Evolutionary conservation across 2,329 filamentous ascomycete species (phyloP).

Genomic region (Xylariaceae sp.): DNA sequence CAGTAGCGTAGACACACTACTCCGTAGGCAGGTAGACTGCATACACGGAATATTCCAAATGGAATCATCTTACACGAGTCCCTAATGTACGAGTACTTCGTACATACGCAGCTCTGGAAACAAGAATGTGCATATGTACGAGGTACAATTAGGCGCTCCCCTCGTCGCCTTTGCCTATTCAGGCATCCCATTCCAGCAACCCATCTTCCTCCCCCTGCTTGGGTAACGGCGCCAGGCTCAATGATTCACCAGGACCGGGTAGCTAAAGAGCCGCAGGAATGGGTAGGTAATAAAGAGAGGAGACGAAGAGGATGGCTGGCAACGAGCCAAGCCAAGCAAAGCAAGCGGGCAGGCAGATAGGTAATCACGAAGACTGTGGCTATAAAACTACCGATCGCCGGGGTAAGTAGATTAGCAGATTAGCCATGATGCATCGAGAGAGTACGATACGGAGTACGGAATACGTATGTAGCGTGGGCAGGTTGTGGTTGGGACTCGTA

Average conservation of each 20-base stretch:
- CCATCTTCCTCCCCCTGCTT: background rate
- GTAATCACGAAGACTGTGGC: constrained; percentile 1
- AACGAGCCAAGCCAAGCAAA: background rate
- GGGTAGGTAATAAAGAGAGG: background rate
- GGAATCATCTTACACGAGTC: background rate
- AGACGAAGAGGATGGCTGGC: constrained; percentile 6
- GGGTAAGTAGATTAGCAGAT: constrained; percentile 8
- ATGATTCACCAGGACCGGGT: background rate
- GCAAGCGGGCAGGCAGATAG: constrained; percentile 1
- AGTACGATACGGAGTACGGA: background rate
- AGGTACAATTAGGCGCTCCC: background rate
- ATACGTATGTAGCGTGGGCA: background rate
- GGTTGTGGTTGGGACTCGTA: too few species aligned
- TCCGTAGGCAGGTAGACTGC: background rate
- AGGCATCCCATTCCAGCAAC: constrained; percentile 10
- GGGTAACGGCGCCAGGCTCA: background rate
- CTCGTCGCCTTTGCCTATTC: constrained; percentile 14
- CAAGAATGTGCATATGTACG: background rate
- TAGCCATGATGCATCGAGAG: background rate
- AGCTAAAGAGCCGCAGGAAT: constrained; percentile 11
- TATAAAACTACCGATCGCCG: constrained; percentile 1
- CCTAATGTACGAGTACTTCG: background rate
- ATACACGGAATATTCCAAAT: background rate
- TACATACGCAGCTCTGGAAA: background rate
- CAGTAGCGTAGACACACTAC: too few species aligned